phyloP scores from a whole-genome alignment of 2,329 filamentous ascomycete genomes.

The Curvularia eragrostidis region DNA sequence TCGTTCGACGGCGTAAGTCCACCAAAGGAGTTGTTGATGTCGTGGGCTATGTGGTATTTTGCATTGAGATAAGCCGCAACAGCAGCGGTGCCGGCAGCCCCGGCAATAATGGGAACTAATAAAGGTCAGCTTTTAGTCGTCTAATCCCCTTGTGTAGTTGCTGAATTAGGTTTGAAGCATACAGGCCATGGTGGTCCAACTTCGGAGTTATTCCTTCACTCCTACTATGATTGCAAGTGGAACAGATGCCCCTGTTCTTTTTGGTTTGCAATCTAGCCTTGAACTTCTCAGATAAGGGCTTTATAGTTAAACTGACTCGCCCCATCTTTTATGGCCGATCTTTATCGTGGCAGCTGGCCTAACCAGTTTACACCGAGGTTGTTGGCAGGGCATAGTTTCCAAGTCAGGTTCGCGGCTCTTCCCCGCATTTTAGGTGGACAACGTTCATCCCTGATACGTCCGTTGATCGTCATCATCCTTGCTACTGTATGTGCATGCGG shows the following conservation, averaged over 20 bases:
- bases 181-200: slow-evolving; percentile 16
- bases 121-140: background rate
- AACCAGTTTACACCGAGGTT: slow-evolving; percentile 6
- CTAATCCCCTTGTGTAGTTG: background rate
- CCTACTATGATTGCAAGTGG: background rate
- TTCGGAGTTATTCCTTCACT: background rate
- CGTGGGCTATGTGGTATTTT: slow-evolving; percentile 42
- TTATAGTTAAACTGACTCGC: background rate
- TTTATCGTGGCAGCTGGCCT: background rate
- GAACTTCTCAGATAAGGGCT: too few relatives aligned
- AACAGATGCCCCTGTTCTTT: background rate
- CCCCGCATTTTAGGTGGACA: slow-evolving; percentile 1
- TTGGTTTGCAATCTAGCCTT: background rate
- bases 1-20: slow-evolving; percentile 28
- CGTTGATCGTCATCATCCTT: background rate
- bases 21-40: slow-evolving; percentile 30
- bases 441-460: background rate
- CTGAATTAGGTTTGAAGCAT: background rate
- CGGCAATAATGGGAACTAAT: slow-evolving; percentile 39
- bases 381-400: background rate
- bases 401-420: background rate
- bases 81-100: slow-evolving; percentile 37
- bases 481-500: background rate
- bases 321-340: background rate
- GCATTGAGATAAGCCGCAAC: slow-evolving; percentile 48